Percentiles rank a stretch among this genome's conserved stretches.
Evolutionary conservation across 805 yeast species (phyloP).

Genomic region (Phaffomyces opuntiae): DNA sequence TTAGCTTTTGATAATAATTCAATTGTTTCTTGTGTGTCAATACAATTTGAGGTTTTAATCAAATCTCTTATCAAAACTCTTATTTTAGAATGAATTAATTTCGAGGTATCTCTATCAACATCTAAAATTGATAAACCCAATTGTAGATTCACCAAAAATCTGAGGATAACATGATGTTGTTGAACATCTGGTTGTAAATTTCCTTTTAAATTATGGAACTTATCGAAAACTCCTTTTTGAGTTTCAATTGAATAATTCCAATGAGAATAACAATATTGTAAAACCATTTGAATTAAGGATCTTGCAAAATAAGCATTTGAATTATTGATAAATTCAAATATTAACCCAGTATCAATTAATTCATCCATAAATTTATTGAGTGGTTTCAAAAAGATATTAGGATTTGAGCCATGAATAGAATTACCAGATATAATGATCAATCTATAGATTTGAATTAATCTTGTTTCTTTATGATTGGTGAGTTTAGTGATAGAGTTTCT

Average conservation of each 20-base stretch:
- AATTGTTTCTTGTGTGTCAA: slow-evolving; percentile 26
- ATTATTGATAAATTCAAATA: slow-evolving; percentile 26
- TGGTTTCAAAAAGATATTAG: slow-evolving; percentile 30
- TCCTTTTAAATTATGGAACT: slow-evolving; percentile 29
- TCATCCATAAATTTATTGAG: slow-evolving; percentile 34
- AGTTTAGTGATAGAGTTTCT: slow-evolving; percentile 5
- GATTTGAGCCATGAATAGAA: slow-evolving; percentile 25
- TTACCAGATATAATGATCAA: slow-evolving; percentile 30
- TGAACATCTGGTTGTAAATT: slow-evolving; percentile 25
- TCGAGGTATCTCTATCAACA: slow-evolving; percentile 12
- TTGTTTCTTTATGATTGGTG: slow-evolving; percentile 20
- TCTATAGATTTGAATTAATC: slow-evolving; percentile 23
- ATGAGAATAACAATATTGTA: slow-evolving; percentile 39
- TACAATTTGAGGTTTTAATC: slow-evolving; percentile 19
- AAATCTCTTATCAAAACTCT: slow-evolving; percentile 16
- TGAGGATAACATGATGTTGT: slow-evolving; percentile 24
- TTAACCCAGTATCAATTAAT: slow-evolving; percentile 32
- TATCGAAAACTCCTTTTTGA: slow-evolving; percentile 14
- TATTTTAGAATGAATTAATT: slow-evolving; percentile 15
- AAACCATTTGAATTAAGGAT: slow-evolving; percentile 32
- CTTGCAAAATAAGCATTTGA: slow-evolving; percentile 21
- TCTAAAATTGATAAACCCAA: slow-evolving; percentile 24
- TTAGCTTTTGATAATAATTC: slow-evolving; percentile 32
- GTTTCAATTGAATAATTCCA: slow-evolving; percentile 28
- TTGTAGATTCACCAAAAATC: slow-evolving; percentile 30